Percentiles rank a stretch among this genome's conserved stretches.
These are phyloP conservation scores for Fusarium oxysporum DNA, from an alignment of 2,329 filamentous ascomycete genomes.

Conservation along the genomic window DNA sequence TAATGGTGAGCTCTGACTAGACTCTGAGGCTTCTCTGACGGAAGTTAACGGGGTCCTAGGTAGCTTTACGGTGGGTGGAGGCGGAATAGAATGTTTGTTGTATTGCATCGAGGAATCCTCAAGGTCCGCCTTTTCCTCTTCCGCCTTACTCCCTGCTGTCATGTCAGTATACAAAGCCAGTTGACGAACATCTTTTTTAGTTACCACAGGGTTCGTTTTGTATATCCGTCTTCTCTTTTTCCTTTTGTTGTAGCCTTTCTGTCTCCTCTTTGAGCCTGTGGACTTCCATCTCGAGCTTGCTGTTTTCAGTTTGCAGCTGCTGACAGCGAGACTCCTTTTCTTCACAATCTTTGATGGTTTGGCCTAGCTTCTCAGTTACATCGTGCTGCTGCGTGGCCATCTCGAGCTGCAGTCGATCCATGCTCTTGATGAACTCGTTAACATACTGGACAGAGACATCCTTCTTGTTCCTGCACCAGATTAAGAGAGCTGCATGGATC, in stretches of 20 bases:
- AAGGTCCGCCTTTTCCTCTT: neutral
- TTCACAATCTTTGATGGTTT: neutral
- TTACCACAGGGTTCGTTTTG: neutral
- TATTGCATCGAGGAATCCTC: neutral
- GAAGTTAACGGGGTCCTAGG: neutral
- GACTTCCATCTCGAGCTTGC: neutral
- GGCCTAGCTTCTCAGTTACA: neutral
- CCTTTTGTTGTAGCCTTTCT: neutral
- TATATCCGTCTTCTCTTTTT: neutral
- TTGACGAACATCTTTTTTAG: neutral
- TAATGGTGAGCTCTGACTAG: neutral
- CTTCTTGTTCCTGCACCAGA: conserved; percentile 11
- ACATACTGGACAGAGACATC: conserved; percentile 20
- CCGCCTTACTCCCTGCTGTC: neutral
- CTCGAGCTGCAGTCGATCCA: conserved; percentile 27
- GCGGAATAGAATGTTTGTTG: neutral
- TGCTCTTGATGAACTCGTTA: conserved; percentile 14
- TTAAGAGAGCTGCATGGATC: conserved; percentile 13
- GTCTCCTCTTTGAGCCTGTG: neutral
- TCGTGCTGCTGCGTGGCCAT: conserved; percentile 8
- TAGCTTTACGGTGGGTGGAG: neutral
- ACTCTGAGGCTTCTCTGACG: neutral
- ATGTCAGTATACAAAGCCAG: neutral
- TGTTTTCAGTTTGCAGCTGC: neutral
- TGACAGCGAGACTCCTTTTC: neutral